These are phyloP conservation scores for Powellomyces hirtus DNA, from an alignment of 192 early-diverging fungal species.

Conservation along the genomic window DNA sequence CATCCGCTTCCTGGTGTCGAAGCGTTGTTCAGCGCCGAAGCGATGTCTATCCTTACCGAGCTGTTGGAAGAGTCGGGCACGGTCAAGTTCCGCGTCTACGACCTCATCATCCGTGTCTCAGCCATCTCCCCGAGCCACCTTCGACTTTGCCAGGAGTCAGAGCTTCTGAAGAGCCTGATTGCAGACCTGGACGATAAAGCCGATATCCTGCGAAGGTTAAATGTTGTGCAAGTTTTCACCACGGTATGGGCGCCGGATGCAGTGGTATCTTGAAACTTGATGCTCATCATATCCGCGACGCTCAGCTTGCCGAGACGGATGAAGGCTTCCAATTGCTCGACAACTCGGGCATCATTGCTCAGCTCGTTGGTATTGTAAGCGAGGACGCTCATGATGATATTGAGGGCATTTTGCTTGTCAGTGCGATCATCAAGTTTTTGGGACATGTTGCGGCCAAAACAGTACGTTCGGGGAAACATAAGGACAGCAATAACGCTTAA, in stretches of 20 bases:
- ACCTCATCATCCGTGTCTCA: conserved; percentile 38
- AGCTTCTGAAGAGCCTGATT: conserved; percentile 31
- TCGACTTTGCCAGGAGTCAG: conserved; percentile 28
- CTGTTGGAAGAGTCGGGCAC: conserved; percentile 33
- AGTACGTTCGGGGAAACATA: not conserved
- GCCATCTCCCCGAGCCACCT: conserved; percentile 35
- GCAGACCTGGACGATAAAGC: conserved; percentile 29
- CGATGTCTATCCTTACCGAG: conserved; percentile 9
- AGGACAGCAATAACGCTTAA: not conserved
- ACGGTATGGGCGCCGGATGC: too few relatives aligned
- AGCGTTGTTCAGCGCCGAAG: conserved; percentile 7
- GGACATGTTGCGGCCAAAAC: conserved; percentile 27
- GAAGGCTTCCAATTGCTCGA: conserved; percentile 39
- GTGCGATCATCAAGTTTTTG: conserved; percentile 49
- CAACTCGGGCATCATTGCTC: conserved; percentile 28
- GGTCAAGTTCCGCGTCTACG: conserved; percentile 50
- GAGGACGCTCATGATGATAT: conserved; percentile 28
- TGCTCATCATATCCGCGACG: too few relatives aligned
- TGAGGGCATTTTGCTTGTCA: conserved; percentile 28
- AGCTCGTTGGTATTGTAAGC: conserved; percentile 29
- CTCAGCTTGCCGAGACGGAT: conserved; percentile 10
- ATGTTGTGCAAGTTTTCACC: conserved; percentile 45
- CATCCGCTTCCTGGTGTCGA: conserved; percentile 9
- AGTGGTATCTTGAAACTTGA: too few relatives aligned
- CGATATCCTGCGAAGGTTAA: conserved; percentile 45